Percentiles rank a stretch among this genome's conserved stretches.
Evolutionary conservation across 805 yeast species (phyloP).

Genomic region (Candida stauntonica): DNA sequence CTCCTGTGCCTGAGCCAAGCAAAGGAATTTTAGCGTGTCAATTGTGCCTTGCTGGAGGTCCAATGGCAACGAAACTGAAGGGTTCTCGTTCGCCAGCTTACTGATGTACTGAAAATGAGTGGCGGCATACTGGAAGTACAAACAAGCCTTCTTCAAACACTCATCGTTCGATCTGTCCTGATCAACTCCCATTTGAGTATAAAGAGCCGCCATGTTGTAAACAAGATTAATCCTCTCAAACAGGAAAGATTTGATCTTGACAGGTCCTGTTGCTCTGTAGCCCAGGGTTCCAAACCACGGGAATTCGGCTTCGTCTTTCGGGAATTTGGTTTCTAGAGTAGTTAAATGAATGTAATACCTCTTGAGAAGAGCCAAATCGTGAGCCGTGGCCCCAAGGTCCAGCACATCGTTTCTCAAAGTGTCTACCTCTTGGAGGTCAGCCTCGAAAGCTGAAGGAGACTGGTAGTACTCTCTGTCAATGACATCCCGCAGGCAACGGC

Average conservation of each 20-base stretch:
- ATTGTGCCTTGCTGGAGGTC: slow-evolving; percentile 52
- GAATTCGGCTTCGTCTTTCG: slow-evolving; percentile 54
- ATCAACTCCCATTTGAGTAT: slow-evolving; percentile 50
- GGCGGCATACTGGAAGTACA: slow-evolving; percentile 66
- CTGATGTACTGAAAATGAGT: slow-evolving; percentile 71
- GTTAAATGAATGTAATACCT: slow-evolving; percentile 45
- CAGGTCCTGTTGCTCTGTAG: slow-evolving; percentile 45
- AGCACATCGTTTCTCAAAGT: slow-evolving; percentile 40
- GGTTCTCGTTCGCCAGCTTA: slow-evolving; percentile 35
- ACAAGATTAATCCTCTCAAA: slow-evolving; percentile 61
- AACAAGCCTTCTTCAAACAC: slow-evolving; percentile 58
- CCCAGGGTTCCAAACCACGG: slow-evolving; percentile 74
- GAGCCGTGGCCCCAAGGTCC: slow-evolving; percentile 32
- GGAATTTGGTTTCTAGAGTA: slow-evolving; percentile 52
- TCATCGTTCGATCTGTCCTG: slow-evolving; percentile 42
- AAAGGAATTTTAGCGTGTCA: slow-evolving; percentile 44
- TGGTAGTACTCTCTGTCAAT: slow-evolving; percentile 47
- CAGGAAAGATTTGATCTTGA: slow-evolving; percentile 41
- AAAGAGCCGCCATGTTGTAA: slow-evolving; percentile 65
- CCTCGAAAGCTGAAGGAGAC: slow-evolving; percentile 36
- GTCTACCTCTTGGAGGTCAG: slow-evolving; percentile 40
- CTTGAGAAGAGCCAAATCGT: slow-evolving; percentile 34
- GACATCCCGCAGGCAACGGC: slow-evolving; percentile 34
- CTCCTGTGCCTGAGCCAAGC: slow-evolving; percentile 87
- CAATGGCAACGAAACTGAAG: slow-evolving; percentile 29